Evolutionary conservation across 805 yeast genomes (phyloP), one percentile per base, ranked within the genome.

Genomic region (Tetrapisispora namnaoensis): DNA sequence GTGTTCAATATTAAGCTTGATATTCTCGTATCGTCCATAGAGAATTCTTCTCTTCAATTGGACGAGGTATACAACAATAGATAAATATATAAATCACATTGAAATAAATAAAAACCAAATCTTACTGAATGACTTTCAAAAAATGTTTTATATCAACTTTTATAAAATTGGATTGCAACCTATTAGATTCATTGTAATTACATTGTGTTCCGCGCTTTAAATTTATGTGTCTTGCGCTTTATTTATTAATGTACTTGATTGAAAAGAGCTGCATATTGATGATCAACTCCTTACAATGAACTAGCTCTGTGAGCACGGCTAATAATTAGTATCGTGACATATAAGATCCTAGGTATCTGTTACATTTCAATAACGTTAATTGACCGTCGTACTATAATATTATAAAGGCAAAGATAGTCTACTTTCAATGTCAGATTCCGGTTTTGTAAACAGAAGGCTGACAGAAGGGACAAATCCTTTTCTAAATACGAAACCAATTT

Each of bases 1-100:
- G 88, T 61, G 91, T 85, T 48, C 86, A 88, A 51, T 90, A 86
- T 69, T 91, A 75, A 17, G 28, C 14, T 32, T 13, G 17, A 17
- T 24, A 2, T 11, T 22, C 16, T 27, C 5, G 18, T 24, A 30
- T 30, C 36, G 17, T 9, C 3, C 11, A 14, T 37, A 8, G 8
- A 17, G 16, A 20, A 3, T 9, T 21, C 7, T 37, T 13, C 14
- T 20, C 18, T 10, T 13, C 13, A 36, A 34, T 34, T n/a, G 17
- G 11, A 13, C 17, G 11, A 34, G 11, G 4, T 34, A 34, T 10
- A 5, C 36, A 34, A 34, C 28, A 24, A 34, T 34, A 14, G 16
- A 10, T 34, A 34, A 34, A 13, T 34, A 14, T 10, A 14, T n/a
- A n/a, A 34, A 14, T 34, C 11, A 34, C 17, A 34, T 34, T 34